Percentiles rank a stretch among this genome's conserved stretches.
Evolutionary conservation across 768 basidiomycete species (phyloP).

Genomic region (Leccinum subtestaceum): DNA sequence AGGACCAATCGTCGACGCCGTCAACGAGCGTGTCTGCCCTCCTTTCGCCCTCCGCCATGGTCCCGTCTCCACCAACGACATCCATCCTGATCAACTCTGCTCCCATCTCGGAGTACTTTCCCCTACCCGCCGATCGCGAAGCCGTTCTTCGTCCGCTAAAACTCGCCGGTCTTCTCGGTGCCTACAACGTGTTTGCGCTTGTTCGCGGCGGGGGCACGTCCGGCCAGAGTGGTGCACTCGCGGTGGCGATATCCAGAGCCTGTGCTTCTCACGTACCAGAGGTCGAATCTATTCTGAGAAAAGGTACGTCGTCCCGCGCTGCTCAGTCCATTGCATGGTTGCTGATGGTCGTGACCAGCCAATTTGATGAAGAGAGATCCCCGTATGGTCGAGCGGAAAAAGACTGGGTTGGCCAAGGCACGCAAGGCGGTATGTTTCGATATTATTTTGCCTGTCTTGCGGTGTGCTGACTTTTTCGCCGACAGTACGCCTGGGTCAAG

Average conservation of each 20-base stretch:
- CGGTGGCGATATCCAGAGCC: constrained; percentile 73
- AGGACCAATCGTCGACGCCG: not conserved
- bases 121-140: constrained; percentile 72
- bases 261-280: constrained; percentile 69
- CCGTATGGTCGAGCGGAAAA: constrained; percentile 98
- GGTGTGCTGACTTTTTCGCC: constrained; percentile 8
- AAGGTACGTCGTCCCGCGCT: constrained; percentile 45
- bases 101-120: constrained; percentile 78
- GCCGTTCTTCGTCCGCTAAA: constrained; percentile 79
- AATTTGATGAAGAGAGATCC: constrained; percentile 88
- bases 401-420: constrained; percentile 89
- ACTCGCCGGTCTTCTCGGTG: constrained; percentile 78
- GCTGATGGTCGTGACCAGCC: constrained; percentile 43
- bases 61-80: constrained; percentile 45
- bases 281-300: constrained; percentile 60
- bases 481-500: constrained; percentile 94
- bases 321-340: not conserved
- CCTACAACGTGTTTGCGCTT: constrained; percentile 75
- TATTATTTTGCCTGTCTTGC: not conserved
- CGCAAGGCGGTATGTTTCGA: constrained; percentile 71
- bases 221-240: constrained; percentile 88
- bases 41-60: constrained; percentile 18
- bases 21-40: constrained; percentile 14
- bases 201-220: constrained; percentile 87
- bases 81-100: constrained; percentile 84